phyloP scores from a whole-genome alignment of 2,329 filamentous ascomycete species.

The Talaromyces verruculosus region DNA sequence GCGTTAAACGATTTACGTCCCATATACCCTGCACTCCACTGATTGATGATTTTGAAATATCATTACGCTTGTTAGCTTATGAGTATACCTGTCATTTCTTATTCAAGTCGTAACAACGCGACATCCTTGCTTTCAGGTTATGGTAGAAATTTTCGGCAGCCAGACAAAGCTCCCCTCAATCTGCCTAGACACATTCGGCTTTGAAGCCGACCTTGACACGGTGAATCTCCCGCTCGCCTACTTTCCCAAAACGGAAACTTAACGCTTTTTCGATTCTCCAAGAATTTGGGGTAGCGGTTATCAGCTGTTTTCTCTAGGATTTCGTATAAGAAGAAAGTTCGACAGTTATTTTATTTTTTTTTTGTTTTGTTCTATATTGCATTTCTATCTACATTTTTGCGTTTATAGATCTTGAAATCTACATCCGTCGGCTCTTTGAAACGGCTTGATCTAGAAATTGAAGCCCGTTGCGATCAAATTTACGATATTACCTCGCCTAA shows the following conservation, averaged over 20 bases:
- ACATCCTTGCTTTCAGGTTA: neutral
- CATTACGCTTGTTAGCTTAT: neutral
- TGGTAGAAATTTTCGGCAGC: neutral
- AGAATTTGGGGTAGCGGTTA: neutral
- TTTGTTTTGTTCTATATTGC: neutral
- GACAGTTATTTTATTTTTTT: neutral
- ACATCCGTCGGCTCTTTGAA: neutral
- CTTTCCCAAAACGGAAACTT: constrained; percentile 4
- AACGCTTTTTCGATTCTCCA: neutral
- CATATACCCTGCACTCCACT: neutral
- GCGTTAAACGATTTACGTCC: neutral
- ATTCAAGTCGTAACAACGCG: too few species aligned
- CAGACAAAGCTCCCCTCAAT: neutral
- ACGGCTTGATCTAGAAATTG: neutral
- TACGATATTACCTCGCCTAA: neutral
- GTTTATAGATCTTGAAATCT: neutral
- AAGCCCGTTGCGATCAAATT: neutral
- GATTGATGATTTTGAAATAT: neutral
- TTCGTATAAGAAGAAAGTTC: neutral
- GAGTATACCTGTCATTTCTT: neutral
- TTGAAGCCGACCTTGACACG: neutral
- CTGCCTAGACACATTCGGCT: constrained; percentile 26
- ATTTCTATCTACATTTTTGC: neutral
- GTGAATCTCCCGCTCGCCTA: constrained; percentile 1
- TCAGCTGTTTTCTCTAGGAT: neutral